Percentiles rank a stretch among this genome's conserved stretches.
Conservation (phyloP, 2,329 filamentous ascomycete species). For the Pseudocercospora fijiensis region DNA sequence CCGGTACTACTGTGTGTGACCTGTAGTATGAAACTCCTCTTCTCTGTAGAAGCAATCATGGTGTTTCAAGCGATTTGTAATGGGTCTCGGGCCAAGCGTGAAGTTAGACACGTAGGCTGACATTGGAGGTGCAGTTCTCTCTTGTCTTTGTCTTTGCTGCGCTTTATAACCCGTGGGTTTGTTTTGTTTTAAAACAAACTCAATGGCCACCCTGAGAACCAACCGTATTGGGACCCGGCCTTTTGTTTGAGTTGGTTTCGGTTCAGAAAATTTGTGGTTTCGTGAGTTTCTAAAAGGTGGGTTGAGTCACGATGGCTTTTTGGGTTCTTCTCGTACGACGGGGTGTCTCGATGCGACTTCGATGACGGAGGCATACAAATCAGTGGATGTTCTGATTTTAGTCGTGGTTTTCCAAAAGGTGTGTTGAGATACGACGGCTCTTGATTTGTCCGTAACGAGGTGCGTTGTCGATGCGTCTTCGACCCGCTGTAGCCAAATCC, state of each 20-base stretch:
- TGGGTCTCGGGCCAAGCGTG: not conserved
- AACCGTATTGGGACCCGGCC: not conserved
- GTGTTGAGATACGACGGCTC: not conserved
- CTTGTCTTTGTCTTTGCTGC: not conserved
- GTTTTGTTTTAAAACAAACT: not conserved
- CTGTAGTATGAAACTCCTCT: not conserved
- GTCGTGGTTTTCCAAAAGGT: not conserved
- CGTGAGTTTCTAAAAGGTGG: not conserved
- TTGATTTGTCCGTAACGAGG: not conserved
- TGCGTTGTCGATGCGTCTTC: not conserved
- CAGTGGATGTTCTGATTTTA: not conserved
- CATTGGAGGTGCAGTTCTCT: conserved; percentile 1
- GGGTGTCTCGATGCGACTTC: conserved; percentile 2
- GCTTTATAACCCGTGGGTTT: not conserved
- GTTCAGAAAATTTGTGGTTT: not conserved
- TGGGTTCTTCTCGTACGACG: not conserved
- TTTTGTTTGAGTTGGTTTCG: not conserved
- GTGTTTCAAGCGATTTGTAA: not conserved
- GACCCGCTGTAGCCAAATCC: not conserved
- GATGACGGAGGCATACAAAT: not conserved
- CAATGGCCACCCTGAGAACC: not conserved
- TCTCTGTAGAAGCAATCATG: not conserved
- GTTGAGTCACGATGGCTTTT: conserved; percentile 1
- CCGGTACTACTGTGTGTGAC: not conserved
- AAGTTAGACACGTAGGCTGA: conserved; percentile 4